Evolutionary conservation across 208 protist genomes (phyloP), one percentile per base, ranked within the genome.

Genomic region (Trypanosoma scelopori): DNA sequence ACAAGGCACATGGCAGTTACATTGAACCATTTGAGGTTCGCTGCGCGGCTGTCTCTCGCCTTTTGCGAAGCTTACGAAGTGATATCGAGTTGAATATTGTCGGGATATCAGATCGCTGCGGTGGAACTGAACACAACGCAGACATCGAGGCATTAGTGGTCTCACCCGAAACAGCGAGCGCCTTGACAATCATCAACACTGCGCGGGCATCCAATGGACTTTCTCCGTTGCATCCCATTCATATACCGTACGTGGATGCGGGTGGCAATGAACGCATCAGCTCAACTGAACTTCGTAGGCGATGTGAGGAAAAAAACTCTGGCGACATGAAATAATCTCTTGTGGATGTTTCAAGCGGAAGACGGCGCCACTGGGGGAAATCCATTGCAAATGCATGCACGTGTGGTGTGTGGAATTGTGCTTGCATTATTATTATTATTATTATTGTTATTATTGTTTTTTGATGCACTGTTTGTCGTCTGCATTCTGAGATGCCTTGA

Each of bases 11-110:
- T 58, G 76, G 76, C 0, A 64, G 86, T 37, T 69, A 72, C 25
- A 71, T 97, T 30, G 73, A 97, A 63, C 69, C 86, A 5, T 75
- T 89, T 56, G 79, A 88, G n/a, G 46, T 48, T 46, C 86, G 91
- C 37, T 80, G 76, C 48, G 37, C 47, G 37, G 55, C 66, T 20
- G 89, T 92, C 18, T 45, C 50, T 6, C 47, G 60, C 18, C 93
- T 94, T 67, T 49, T 93, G 42, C 61, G 63, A 5, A 53, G 66
- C 27, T 47, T 96, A 6, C 81, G 89, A 1, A 53, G 52, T 4
- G 85, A 92, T 65, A 41, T 92, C 3, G 69, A 78, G n/a, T 35
- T 93, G 30, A 74, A 89, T 50, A 55, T 93, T n/a, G 71, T 72
- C 9, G 71, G 69, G 0, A 95, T 95, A 42, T 55, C 51, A 1